These are phyloP conservation scores for Albugo candida DNA, from an alignment of 352 stramenopile genomes.

Conservation along the genomic window DNA sequence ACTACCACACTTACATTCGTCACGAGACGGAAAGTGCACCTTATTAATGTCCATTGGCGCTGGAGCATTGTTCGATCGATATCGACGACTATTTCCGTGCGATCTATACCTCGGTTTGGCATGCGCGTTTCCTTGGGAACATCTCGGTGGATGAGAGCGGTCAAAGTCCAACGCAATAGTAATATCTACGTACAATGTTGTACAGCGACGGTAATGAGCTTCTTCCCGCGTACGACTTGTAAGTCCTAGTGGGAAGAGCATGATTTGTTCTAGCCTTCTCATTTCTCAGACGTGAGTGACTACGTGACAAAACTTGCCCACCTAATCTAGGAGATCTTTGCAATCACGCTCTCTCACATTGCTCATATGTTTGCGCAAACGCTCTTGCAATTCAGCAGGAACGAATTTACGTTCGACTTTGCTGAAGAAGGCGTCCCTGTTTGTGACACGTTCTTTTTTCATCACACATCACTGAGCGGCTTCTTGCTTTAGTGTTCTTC, in stretches of 20 bases:
- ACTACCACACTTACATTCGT: not conserved
- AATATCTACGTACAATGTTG: conserved; percentile 6
- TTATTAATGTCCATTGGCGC: not conserved
- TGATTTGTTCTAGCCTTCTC: not conserved
- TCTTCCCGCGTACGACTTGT: not conserved
- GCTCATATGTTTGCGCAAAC: conserved; percentile 7
- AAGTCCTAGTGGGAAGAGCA: not conserved
- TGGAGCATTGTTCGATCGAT: not conserved
- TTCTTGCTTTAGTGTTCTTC: too few relatives aligned
- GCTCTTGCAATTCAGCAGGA: conserved; percentile 9
- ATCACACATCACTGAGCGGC: too few relatives aligned
- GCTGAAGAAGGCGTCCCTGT: too few relatives aligned
- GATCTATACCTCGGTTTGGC: too few relatives aligned
- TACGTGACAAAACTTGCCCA: conserved; percentile 5
- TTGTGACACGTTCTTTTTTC: too few relatives aligned
- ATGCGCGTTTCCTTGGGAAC: not conserved
- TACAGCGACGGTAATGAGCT: conserved; percentile 1
- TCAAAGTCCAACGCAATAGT: conserved; percentile 10
- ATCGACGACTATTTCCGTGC: too few relatives aligned
- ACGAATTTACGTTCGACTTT: too few relatives aligned
- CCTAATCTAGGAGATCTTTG: conserved; percentile 7
- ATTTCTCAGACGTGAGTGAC: conserved; percentile 1
- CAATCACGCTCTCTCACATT: conserved; percentile 6
- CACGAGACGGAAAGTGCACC: not conserved
- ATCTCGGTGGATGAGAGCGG: conserved; percentile 6